Evolutionary conservation across 2,329 filamentous ascomycete species (phyloP), one percentile per base, ranked within the genome.

Genomic region (Fusarium tjaetaba): DNA sequence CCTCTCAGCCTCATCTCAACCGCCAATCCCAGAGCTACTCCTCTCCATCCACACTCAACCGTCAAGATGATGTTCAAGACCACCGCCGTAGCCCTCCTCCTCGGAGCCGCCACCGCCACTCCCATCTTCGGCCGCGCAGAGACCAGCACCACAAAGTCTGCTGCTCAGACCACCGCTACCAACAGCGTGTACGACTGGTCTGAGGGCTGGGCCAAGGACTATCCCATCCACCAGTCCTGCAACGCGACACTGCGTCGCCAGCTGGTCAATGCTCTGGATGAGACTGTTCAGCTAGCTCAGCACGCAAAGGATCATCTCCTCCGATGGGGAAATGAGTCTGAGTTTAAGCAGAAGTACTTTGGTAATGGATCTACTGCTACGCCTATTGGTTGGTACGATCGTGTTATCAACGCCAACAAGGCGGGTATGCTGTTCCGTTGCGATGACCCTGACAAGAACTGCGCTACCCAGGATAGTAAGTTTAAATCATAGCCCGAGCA

Each of bases 401-500:
- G 88, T 65, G 83, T 93, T 38, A 83, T 88, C 74, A 85, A 85
- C 48, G 89, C 86, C 3, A 87, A 92, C 80, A 89, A 88, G 76
- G 82, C 82, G 0, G 85, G 83, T 32, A 84, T 91, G 51, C 78
- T 90, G 24, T 93, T 93, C 84, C 88, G 91, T 26, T 93, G 92
- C 74, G 92, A 94, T 68, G 89, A 93, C 72, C 86, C 89, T 0
- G 92, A 93, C 74, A 82, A 85, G 26, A 93, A 93, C 82, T 93
- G 91, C 75, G 81, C 72, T 11, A 86, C 78, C 16, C 86, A 85
- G 76, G 84, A 86, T 32, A 78, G 83, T 84, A 75, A 60, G 82
- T 78, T 7, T 9, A 4, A 16, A 11, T 0, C 1, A 7, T 11
- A 0, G 1, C 3, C 2, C 3, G 2, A 6, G 1, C 1, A 18